Evolutionary conservation across 306 rosid species (phyloP).

Genomic region (Fragaria iinumae): DNA sequence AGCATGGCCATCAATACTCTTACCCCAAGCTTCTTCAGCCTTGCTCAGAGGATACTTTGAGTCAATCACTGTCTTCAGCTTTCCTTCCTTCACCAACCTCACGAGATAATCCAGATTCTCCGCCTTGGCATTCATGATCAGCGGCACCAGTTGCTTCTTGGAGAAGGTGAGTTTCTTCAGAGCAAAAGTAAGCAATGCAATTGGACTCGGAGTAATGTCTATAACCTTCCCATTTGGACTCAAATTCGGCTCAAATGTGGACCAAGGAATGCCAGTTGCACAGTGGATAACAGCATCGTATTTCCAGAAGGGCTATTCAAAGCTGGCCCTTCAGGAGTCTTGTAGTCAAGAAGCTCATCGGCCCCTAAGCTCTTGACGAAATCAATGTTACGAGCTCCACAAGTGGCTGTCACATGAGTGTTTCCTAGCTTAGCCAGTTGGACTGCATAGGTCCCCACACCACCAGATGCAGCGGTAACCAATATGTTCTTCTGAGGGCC

Average conservation of each 20-base stretch:
- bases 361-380: conserved; percentile 67
- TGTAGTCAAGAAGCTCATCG: conserved; percentile 76
- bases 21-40: conserved; percentile 75
- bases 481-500: conserved; percentile 47
- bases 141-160: conserved; percentile 62
- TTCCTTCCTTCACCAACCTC: conserved; percentile 63
- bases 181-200: conserved; percentile 40
- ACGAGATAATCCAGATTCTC: conserved; percentile 55
- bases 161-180: conserved; percentile 61
- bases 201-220: conserved; percentile 43
- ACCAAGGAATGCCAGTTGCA: conserved; percentile 58
- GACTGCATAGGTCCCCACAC: conserved; percentile 76
- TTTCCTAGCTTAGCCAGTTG: conserved; percentile 85
- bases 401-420: conserved; percentile 76
- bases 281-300: conserved; percentile 72
- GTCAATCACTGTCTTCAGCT: conserved; percentile 67
- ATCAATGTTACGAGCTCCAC: conserved; percentile 74
- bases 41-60: conserved; percentile 53
- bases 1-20: conserved; percentile 74
- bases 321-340: conserved; percentile 64
- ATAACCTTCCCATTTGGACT: conserved; percentile 62
- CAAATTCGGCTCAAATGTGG: conserved; percentile 67
- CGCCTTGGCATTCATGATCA: conserved; percentile 35
- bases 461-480: conserved; percentile 84
- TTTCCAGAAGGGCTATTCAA: conserved; percentile 62